Evolutionary conservation across 805 yeast species (phyloP).

Genomic region (Pichia kluyveri): DNA sequence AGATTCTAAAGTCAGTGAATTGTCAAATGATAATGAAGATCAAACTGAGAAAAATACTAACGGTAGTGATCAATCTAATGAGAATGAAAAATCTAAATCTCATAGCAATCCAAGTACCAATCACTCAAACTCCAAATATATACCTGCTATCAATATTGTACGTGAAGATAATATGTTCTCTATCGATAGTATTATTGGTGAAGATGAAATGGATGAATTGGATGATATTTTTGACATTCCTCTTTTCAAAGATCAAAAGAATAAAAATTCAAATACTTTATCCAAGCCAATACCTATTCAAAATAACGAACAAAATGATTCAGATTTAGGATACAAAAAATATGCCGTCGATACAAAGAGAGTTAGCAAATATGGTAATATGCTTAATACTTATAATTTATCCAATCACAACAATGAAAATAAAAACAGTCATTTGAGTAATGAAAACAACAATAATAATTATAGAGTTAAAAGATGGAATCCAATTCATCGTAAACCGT

Average conservation of each 20-base stretch:
- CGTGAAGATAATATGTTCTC: not conserved
- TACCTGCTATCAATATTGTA: not conserved
- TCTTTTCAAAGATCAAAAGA: not conserved
- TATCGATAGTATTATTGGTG: not conserved
- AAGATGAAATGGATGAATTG: not conserved
- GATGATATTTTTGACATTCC: not conserved
- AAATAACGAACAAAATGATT: not conserved
- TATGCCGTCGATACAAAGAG: not conserved
- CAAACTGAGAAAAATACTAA: too few species aligned
- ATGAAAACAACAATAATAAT: not conserved
- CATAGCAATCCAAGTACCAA: too few species aligned
- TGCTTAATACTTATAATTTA: not conserved
- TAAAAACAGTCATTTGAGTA: not conserved
- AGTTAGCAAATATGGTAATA: not conserved
- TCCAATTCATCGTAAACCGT: conserved; percentile 20
- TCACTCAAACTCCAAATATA: not conserved
- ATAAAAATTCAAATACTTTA: not conserved
- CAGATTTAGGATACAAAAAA: not conserved
- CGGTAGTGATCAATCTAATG: not conserved
- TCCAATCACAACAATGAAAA: not conserved
- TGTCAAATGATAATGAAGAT: not conserved
- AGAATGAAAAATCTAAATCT: not conserved
- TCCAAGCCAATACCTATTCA: not conserved
- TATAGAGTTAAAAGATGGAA: conserved; percentile 13
- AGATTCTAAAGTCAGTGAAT: not conserved